A percentile compares a stretch with the other conserved stretches of the same genome.
Conservation (phyloP, 176 grass and related monocot species). For the Elaeis guineensis region DNA sequence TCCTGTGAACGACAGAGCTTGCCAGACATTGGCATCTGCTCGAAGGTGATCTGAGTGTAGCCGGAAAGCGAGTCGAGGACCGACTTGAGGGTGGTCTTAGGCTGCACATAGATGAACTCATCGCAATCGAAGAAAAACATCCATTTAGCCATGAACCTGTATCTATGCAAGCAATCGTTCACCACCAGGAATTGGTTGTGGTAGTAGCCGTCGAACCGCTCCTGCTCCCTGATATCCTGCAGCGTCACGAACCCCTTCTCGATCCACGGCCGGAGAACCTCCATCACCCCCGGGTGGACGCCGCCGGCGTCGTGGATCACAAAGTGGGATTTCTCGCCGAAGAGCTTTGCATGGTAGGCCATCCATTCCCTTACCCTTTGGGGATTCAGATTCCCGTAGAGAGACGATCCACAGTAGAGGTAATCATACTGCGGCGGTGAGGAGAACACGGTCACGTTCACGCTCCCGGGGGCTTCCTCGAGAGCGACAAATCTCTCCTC, state of each 20-base stretch:
- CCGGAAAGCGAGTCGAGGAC: constrained; percentile 35
- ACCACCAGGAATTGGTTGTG: constrained; percentile 86
- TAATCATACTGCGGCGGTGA: not conserved
- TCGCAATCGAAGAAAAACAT: constrained; percentile 84
- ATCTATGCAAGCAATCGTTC: constrained; percentile 78
- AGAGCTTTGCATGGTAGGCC: constrained; percentile 5
- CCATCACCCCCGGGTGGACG: not conserved
- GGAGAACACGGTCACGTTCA: not conserved
- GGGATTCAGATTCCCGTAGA: constrained; percentile 11
- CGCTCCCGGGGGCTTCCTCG: constrained; percentile 2
- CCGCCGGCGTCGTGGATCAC: constrained; percentile 13
- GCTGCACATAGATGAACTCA: constrained; percentile 6
- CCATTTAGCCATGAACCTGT: constrained; percentile 68
- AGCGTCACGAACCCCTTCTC: not conserved
- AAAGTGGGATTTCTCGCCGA: constrained; percentile 3
- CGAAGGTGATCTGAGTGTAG: constrained; percentile 82
- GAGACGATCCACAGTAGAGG: constrained; percentile 6
- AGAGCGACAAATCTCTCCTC: constrained; percentile 5
- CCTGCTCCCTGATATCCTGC: constrained; percentile 8
- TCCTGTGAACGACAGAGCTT: constrained; percentile 52
- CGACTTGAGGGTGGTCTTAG: constrained; percentile 29
- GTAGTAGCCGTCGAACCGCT: constrained; percentile 37
- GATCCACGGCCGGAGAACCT: constrained; percentile 6
- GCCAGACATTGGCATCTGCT: constrained; percentile 84
- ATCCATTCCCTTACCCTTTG: constrained; percentile 4